Evolutionary conservation across 805 yeast species (phyloP), one percentile per base, ranked within the genome.

Genomic region (Suhomyces prunicola): DNA sequence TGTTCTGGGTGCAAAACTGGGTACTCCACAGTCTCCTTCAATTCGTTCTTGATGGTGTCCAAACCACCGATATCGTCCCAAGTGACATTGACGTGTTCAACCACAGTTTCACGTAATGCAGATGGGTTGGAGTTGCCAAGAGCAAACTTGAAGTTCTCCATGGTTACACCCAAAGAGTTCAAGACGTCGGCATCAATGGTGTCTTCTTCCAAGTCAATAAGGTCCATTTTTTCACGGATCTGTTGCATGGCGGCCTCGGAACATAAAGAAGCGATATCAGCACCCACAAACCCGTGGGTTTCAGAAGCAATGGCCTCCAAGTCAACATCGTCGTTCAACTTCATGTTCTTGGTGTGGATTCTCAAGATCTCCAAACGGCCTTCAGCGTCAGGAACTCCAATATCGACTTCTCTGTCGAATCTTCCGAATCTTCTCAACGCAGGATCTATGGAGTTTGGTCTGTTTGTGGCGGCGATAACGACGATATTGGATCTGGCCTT

Each of bases 171-270:
- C 62, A 94, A 81, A 24, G 97, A 88, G 71, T 94, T 97, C 67
- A 94, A 83, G 26, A 94, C 86, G 78, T 94, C 99, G 39, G 99
- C 97, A 70, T 92, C 98, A 63, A 96, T 94, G 63, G 93, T 94
- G 57, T 92, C 97, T 73, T 91, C 96, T 57, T 92, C 97, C 62
- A 92, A 80, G 67, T 93, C 98, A 63, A 96, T 94, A 60, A 94
- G 80, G 67, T 94, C 99, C 97, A 94, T 92, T 84, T 94, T 94
- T 77, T 94, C 99, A 77, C 99, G 90, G 68, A 94, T 94, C 80
- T 96, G 99, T 81, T 94, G 99, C 99, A 94, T 94, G 54, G 99
- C 99, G 59, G 99, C 99, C 78, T 96, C 99, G n/a, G 97, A 91
- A 81, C 99, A 94, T 67, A 94, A 80, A 6, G 98, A 92, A 1